Percentiles rank a stretch among this genome's conserved stretches.
Evolutionary conservation across 2,329 filamentous ascomycete genomes (phyloP).

Genomic region (Mycosphaerelloides madeirae): DNA sequence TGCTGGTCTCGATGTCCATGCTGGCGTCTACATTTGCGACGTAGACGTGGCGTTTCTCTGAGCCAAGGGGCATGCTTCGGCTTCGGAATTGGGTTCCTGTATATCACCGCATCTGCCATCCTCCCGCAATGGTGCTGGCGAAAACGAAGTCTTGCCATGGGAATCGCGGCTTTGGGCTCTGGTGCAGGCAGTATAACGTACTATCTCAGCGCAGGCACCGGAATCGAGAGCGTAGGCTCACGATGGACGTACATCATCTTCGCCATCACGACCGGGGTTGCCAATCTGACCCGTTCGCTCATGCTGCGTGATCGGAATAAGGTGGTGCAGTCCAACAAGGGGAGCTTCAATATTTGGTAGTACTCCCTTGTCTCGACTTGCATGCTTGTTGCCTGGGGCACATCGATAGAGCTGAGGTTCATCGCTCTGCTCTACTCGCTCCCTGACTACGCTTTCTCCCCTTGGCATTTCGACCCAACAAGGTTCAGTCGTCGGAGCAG

Average conservation of each 20-base stretch:
- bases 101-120: conserved; percentile 61
- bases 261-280: conserved; percentile 56
- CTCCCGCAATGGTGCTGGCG: conserved; percentile 69
- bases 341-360: conserved; percentile 17
- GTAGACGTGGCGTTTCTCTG: conserved; percentile 67
- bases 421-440: conserved; percentile 24
- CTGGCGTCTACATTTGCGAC: conserved; percentile 64
- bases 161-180: conserved; percentile 60
- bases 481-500: conserved; percentile 22
- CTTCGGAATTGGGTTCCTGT: conserved; percentile 67
- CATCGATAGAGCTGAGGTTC: conserved; percentile 23
- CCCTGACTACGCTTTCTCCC: conserved; percentile 21
- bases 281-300: conserved; percentile 57
- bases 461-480: conserved; percentile 20
- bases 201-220: conserved; percentile 60
- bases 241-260: conserved; percentile 53
- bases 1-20: conserved; percentile 59
- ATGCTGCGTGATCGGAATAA: conserved; percentile 55
- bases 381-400: conserved; percentile 23
- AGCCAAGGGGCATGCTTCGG: conserved; percentile 70
- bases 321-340: conserved; percentile 12
- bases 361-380: conserved; percentile 16
- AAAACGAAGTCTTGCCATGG: conserved; percentile 62
- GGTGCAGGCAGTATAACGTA: conserved; percentile 69
- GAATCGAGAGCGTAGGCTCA: conserved; percentile 52